Evolutionary conservation across 192 early-diverging fungal genomes (phyloP).

Genomic region (Globomyces pollinis-pini): DNA sequence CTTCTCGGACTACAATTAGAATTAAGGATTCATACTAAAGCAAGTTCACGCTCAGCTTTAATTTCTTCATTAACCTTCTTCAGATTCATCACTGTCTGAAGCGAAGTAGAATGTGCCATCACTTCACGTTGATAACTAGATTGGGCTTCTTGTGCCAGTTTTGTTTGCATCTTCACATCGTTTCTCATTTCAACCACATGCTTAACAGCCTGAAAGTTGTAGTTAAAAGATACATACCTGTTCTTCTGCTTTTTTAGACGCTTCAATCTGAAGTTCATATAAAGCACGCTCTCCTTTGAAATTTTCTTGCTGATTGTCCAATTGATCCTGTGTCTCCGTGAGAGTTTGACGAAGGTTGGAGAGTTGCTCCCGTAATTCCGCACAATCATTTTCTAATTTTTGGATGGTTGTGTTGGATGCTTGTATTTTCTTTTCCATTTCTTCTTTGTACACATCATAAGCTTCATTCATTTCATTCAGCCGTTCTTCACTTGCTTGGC

Average conservation of each 20-base stretch:
- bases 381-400: slow-evolving; percentile 4
- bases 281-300: slow-evolving; percentile 6
- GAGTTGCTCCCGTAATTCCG: slow-evolving; percentile 4
- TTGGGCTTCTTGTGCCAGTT: slow-evolving; percentile 41
- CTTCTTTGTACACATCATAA: slow-evolving; percentile 60
- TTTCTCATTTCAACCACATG: slow-evolving; percentile 22
- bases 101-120: slow-evolving; percentile 50
- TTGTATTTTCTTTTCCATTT: slow-evolving; percentile 31
- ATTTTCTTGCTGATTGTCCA: slow-evolving; percentile 30
- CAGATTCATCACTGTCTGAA: slow-evolving; percentile 34
- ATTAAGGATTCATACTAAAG: not conserved
- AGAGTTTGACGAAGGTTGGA: slow-evolving; percentile 17
- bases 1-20: not conserved
- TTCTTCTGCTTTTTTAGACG: slow-evolving; percentile 20
- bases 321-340: slow-evolving; percentile 36
- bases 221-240: not conserved
- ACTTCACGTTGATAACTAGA: slow-evolving; percentile 66
- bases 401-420: not conserved
- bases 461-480: slow-evolving; percentile 55
- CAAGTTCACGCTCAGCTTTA: not conserved
- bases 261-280: slow-evolving; percentile 13
- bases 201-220: slow-evolving; percentile 20
- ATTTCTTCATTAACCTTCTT: slow-evolving; percentile 13
- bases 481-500: slow-evolving; percentile 52
- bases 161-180: slow-evolving; percentile 47